Evolutionary conservation across 345 rosid genomes (phyloP), one percentile per base, ranked within the genome.

Genomic region (Populus pruinosa): DNA sequence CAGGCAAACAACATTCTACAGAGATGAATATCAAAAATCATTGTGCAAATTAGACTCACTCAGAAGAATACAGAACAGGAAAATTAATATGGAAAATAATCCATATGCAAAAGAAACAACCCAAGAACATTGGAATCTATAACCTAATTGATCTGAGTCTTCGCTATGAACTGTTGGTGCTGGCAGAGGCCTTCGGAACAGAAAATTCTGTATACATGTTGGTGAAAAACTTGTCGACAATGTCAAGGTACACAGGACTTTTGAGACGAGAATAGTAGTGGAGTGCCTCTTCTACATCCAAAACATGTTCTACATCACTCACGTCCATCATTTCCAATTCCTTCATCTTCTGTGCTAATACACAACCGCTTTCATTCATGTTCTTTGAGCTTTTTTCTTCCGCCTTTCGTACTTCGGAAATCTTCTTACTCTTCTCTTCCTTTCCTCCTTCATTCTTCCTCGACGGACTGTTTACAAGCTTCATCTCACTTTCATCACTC

Each of bases 231-330:
- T 80, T 85, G 87, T 93, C 93, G 33, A 92, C 99, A 66, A 95
- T 90, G 79, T 87, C 97, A 47, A 90, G 88, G 72, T 95, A 93
- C 2, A 87, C 92, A 0, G 99, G 98, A 71, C 99, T 93, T 83
- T 78, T 87, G 67, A 93, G 94, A 69, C 90, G 85, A 31, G 96
- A 90, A 73, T 95, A 93, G 77, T 93, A 93, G 64, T 93, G 89
- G 49, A 96, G 84, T 10, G 98, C 98, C 75, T 96, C 99, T 77
- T 89, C 90, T 11, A 93, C 85, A 79, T 93, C 99, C 83, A 89
- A 50, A 7, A 86, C 90, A 50, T 92, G 94, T 49, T 96, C 99
- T 69, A 87, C 76, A 75, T 91, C 93, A 74, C 90, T 82, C 10
- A 77, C 88, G 84, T 91, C 90, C 85, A 92, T 84, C 97, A 90